phyloP scores from a whole-genome alignment of 768 basidiomycete genomes.

The Agaricus blazei region DNA sequence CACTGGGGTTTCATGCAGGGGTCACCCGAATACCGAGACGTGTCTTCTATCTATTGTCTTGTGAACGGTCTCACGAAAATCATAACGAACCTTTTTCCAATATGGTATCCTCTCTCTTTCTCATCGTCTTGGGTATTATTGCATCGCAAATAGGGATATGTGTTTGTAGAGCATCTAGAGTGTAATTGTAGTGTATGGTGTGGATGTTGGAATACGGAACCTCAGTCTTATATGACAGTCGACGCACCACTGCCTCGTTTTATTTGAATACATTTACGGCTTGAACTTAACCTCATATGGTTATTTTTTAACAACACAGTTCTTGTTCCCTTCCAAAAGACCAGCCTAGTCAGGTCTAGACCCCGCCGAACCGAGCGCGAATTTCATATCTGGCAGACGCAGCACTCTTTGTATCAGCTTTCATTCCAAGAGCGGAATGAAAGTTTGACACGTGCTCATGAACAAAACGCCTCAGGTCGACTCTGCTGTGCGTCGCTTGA shows the following conservation, averaged over 20 bases:
- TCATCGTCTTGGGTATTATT: background rate
- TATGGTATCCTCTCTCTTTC: background rate
- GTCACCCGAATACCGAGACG: no score
- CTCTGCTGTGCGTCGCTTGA: no score
- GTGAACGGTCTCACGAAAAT: background rate
- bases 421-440: no score
- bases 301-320: background rate
- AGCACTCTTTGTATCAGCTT: no score
- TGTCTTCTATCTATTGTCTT: no score
- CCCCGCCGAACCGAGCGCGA: background rate
- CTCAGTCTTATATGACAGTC: slow-evolving; percentile 1
- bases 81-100: background rate
- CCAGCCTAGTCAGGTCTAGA: slow-evolving; percentile 6
- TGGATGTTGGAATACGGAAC: background rate
- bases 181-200: background rate
- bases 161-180: background rate
- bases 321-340: background rate
- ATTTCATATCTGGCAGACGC: background rate
- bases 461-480: no score
- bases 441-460: no score
- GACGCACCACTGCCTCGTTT: slow-evolving; percentile 9
- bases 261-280: background rate
- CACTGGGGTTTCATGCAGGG: no score
- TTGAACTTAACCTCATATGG: background rate
- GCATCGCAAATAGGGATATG: background rate